phyloP scores from a whole-genome alignment of 2,329 filamentous ascomycete species.

The Beauveria caledonica region DNA sequence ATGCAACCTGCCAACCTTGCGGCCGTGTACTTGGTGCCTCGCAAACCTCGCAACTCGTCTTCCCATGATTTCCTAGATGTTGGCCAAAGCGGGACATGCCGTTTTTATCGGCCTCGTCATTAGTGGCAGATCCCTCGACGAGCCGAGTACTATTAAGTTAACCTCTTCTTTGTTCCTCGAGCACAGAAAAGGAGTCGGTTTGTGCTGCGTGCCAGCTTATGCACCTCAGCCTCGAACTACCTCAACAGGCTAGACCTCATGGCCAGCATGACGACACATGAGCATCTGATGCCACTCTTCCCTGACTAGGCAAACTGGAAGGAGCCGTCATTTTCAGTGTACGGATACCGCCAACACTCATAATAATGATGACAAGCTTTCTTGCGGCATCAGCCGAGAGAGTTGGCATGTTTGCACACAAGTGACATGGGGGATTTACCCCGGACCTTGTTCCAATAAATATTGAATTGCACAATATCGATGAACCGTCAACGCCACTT shows the following conservation, averaged over 20 bases:
- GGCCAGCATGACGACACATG: slow-evolving; percentile 7
- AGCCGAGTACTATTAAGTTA: too few species aligned
- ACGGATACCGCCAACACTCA: neutral
- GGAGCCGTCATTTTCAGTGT: neutral
- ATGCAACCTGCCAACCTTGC: neutral
- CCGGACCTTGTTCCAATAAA: neutral
- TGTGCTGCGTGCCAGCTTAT: neutral
- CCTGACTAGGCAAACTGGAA: neutral
- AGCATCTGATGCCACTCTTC: neutral
- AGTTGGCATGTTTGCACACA: neutral
- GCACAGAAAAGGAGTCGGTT: too few species aligned
- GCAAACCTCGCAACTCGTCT: too few species aligned
- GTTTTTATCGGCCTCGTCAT: neutral
- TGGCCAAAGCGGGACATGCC: neutral
- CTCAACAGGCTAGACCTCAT: neutral
- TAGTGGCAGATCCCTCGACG: neutral
- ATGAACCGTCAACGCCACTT: neutral
- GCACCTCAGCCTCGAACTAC: slow-evolving; percentile 6
- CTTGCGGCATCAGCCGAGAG: neutral
- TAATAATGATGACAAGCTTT: neutral
- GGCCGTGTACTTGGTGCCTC: neutral
- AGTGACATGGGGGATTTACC: neutral
- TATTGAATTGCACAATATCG: neutral
- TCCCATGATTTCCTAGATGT: too few species aligned
- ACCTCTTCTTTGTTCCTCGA: too few species aligned